Base-by-base conservation (phyloP, 2,329 filamentous ascomycete genomes). In the Fusarium mangiferae region DNA sequence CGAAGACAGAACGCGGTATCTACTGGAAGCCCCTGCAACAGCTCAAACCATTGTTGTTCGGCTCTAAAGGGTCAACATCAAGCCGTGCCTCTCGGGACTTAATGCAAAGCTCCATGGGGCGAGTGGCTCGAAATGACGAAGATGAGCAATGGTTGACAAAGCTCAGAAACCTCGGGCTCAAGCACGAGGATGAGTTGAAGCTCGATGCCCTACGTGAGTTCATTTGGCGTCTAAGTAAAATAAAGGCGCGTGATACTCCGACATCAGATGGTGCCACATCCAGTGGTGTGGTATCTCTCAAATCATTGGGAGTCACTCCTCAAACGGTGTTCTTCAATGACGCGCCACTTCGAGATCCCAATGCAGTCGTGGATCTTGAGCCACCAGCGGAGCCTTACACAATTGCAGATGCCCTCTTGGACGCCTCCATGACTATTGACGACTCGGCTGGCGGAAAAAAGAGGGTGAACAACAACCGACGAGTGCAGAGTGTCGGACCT, bases 281-380 rank as follows among this genome's bases (percentile, higher is more conserved):
- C 14, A 78, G 74, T 4, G 81, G 80, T 3, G 70, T 98, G 18
- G 88, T 98, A 12, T 88, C 91, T 2, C 83, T 98, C 30, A 92
- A 93, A 72, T 91, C 91, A 45, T 85, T 97, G 58, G 91, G 91
- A 18, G 90, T 98, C 38, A 93, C 91, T 5, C 93, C 94, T 7
- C 94, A 98, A 79, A 98, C 94, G 0, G 92, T 99, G 4, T 93
- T 98, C 79, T 98, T 98, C 78, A 95, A 98, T 75, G 94, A 95
- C 62, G 89, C 90, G 44, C 87, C 90, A 14, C 83, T 90, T 15
- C 86, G 85, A 28, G 82, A 83, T 22, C 72, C 82, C 65, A 85
- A 80, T 66, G 72, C 78, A 12, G 61, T 75, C 3, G 77, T 77
- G 8, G 78, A 83, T 26, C 70, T 83, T 18, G 80, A 82, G 18